Evolutionary conservation across 2,329 filamentous ascomycete species (phyloP).

Genomic region (Colletotrichum tropicicola): DNA sequence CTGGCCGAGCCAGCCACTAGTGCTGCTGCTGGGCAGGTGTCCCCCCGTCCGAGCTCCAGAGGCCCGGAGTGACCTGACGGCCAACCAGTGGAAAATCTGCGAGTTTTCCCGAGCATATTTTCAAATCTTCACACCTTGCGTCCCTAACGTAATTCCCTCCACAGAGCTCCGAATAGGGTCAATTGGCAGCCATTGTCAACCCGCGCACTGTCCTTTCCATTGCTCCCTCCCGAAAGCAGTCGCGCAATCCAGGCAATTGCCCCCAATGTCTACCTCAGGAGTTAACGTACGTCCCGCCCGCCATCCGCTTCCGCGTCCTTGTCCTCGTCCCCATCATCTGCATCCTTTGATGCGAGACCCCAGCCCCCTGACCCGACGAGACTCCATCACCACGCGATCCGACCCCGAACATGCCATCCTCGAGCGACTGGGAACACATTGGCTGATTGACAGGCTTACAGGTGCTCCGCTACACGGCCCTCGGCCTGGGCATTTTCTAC

Average conservation of each 20-base stretch:
- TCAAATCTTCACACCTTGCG: conserved; percentile 50
- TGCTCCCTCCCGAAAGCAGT: conserved; percentile 46
- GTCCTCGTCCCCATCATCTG: not conserved
- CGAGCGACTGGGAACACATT: not conserved
- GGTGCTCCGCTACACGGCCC: conserved; percentile 97
- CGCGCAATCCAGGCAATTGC: conserved; percentile 53
- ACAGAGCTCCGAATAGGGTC: conserved; percentile 49
- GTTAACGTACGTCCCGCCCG: conserved; percentile 67
- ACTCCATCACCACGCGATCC: conserved; percentile 15
- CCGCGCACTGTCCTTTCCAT: conserved; percentile 43
- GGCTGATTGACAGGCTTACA: conserved; percentile 53
- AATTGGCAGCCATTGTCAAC: conserved; percentile 55
- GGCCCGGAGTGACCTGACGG: conserved; percentile 22
- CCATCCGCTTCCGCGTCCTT: conserved; percentile 1
- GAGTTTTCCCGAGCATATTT: conserved; percentile 56
- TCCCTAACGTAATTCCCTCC: conserved; percentile 47
- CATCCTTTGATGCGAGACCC: conserved; percentile 12
- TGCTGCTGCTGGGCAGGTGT: conserved; percentile 15
- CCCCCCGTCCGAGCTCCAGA: conserved; percentile 43
- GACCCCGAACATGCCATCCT: not conserved
- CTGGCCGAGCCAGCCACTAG: not conserved
- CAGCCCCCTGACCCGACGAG: conserved; percentile 19
- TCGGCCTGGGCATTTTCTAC: conserved; percentile 92
- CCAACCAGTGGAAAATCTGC: conserved; percentile 49
- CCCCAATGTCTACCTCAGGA: conserved; percentile 72